Conservation (phyloP, 2,329 filamentous ascomycete genomes). For the Hypoxylon sp. region DNA sequence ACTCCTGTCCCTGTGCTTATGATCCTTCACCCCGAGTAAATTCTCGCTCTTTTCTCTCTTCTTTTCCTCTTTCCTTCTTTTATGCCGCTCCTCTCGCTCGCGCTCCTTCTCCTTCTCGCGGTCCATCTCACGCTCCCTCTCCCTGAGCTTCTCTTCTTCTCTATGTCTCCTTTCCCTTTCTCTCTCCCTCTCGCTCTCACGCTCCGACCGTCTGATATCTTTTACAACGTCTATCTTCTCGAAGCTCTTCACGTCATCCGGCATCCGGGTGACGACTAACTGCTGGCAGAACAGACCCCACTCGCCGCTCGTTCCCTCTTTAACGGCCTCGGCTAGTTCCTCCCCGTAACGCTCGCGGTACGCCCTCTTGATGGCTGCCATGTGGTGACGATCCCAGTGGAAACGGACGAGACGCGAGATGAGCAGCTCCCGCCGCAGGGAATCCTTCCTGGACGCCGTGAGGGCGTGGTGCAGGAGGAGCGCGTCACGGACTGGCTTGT, state of each 20-base stretch:
- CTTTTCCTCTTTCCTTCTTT: conserved; percentile 21
- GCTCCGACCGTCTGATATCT: conserved; percentile 29
- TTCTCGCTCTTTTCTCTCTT: conserved; percentile 29
- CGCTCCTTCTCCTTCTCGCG: conserved; percentile 30
- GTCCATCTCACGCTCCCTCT: conserved; percentile 32
- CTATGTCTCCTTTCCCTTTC: conserved; percentile 29
- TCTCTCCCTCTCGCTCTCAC: conserved; percentile 6
- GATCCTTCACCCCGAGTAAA: conserved; percentile 39
- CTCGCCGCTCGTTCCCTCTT: conserved; percentile 77
- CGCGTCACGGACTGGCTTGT: conserved; percentile 91
- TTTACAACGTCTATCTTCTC: conserved; percentile 50
- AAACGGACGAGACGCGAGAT: conserved; percentile 87
- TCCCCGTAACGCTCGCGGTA: conserved; percentile 80
- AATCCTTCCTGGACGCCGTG: conserved; percentile 73
- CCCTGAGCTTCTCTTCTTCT: conserved; percentile 35
- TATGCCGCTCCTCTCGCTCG: conserved; percentile 19
- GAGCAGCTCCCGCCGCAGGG: conserved; percentile 81
- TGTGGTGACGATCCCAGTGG: conserved; percentile 89
- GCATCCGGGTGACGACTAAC: conserved; percentile 69
- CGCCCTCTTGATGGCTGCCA: conserved; percentile 79
- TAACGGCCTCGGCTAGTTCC: conserved; percentile 79
- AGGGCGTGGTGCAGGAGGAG: conserved; percentile 91
- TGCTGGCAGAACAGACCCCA: conserved; percentile 80
- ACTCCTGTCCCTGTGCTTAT: conserved; percentile 39
- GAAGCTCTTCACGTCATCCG: conserved; percentile 64